Evolutionary conservation across 208 protist genomes (phyloP).

Genomic region (Naegleria lovaniensis): DNA sequence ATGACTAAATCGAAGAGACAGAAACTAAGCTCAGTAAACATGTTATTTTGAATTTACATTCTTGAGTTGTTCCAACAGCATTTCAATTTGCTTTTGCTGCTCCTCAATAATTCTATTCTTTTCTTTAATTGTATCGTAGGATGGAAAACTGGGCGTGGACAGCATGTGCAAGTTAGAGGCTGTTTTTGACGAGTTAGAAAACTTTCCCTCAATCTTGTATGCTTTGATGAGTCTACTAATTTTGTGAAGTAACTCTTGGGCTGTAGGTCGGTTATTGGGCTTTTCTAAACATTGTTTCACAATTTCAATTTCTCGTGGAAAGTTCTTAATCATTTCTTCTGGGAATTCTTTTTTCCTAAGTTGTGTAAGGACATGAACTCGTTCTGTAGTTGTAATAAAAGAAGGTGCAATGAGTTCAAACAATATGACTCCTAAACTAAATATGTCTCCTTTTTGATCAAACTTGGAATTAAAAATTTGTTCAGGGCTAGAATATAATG

Average conservation of each 20-base stretch:
- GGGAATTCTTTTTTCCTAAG: neutral
- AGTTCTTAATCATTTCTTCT: neutral
- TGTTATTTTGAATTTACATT: neutral
- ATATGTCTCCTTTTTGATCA: slow-evolving; percentile 24
- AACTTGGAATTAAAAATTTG: neutral
- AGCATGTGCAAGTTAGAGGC: neutral
- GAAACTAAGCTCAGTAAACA: neutral
- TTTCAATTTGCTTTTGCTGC: neutral
- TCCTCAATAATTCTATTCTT: slow-evolving; percentile 2
- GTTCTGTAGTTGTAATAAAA: neutral
- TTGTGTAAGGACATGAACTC: slow-evolving; percentile 17
- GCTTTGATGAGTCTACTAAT: neutral
- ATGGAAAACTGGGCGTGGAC: neutral
- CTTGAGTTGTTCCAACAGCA: neutral
- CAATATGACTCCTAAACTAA: slow-evolving; percentile 22
- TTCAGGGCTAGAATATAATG: slow-evolving; percentile 23
- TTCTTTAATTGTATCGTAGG: neutral
- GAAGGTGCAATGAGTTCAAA: slow-evolving; percentile 10
- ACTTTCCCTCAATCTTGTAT: neutral
- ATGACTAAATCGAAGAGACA: neutral
- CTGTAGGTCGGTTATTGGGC: neutral
- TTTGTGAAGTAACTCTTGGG: neutral
- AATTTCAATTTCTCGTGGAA: neutral
- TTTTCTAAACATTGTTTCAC: neutral
- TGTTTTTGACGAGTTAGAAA: neutral